Conservation (phyloP, 169 alveolate species). For the Babesia sp. region DNA sequence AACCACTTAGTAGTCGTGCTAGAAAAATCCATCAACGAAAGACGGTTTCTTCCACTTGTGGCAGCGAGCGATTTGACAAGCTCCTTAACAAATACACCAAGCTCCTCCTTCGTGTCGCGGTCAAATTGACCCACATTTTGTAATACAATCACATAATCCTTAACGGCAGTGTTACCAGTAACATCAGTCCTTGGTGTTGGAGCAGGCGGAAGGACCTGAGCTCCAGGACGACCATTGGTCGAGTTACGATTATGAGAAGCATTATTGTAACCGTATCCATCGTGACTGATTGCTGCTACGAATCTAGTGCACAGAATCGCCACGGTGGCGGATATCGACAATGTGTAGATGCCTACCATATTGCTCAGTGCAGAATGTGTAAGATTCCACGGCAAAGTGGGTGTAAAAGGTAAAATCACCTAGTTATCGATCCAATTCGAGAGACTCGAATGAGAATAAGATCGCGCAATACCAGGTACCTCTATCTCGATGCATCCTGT, state of each 20-base stretch:
- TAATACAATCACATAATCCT: slow-evolving; percentile 48
- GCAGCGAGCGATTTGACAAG: slow-evolving; percentile 20
- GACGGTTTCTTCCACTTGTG: slow-evolving; percentile 1
- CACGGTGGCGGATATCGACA: background rate
- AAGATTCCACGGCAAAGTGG: background rate
- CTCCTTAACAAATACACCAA: slow-evolving; percentile 3
- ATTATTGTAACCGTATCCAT: background rate
- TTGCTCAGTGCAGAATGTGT: background rate
- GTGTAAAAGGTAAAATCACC: background rate
- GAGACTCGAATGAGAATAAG: background rate
- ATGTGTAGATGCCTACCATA: background rate
- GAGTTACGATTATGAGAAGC: too few species aligned
- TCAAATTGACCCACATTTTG: slow-evolving; percentile 34
- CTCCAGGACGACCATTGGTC: too few species aligned
- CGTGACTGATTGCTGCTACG: background rate
- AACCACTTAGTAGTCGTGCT: background rate
- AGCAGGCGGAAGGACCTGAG: too few species aligned
- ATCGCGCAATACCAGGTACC: background rate
- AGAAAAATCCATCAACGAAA: slow-evolving; percentile 33
- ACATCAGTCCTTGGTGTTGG: background rate
- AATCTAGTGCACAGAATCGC: background rate
- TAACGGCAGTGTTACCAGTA: background rate
- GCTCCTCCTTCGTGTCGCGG: slow-evolving; percentile 23
- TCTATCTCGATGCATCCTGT: background rate
- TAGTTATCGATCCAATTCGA: background rate